Evolutionary conservation across 148 eudicot genomes (phyloP), one percentile per base, ranked within the genome.

Genomic region (Rheum nobile): DNA sequence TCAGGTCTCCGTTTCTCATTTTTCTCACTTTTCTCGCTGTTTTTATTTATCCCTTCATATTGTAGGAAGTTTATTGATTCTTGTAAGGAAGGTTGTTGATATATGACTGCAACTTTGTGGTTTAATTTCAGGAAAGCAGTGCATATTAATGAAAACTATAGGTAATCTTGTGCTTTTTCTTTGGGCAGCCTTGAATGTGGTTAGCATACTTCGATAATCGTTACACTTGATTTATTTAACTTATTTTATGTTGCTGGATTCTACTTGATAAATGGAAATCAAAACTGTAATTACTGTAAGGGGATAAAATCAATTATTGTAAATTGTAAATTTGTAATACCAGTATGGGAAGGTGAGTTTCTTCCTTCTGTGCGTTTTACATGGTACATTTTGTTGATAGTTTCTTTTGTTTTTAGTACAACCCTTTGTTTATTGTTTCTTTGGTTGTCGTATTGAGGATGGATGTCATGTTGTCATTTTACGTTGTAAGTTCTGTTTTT

Each of bases 71-170:
- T 21, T 5, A 8, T 67, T 29, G 35, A 26, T 50, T 50, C 24
- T 70, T n/a, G 72, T 37, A 2, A 34, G 29, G 48, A 22, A 14
- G 55, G 4, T 63, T 37, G 52, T 29, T 28, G 43, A 65, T 75
- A 6, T 8, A 17, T 37, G 26, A 19, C 17, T 44, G 32, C 19
- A 22, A 19, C 14, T 74, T 52, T 16, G 3, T 26, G 28, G n/a
- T 74, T 37, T 21, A 29, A 54, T 74, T 54, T 81, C 89, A 94
- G 98, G 87, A 94, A 91, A 83, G 85, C 96, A 32, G 91, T 91
- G 63, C 93, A 94, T 83, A 74, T 77, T 10, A 94, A 94, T 69
- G 98, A 94, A 78, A 94, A 94, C 72, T 90, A 91, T 90, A 91
- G 98, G 98, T 91, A 79, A 83, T 24, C 21, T 29, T 73, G 42